Evolutionary conservation across 106 monocot genomes (phyloP).

Genomic region (Dendrobium catenatum): DNA sequence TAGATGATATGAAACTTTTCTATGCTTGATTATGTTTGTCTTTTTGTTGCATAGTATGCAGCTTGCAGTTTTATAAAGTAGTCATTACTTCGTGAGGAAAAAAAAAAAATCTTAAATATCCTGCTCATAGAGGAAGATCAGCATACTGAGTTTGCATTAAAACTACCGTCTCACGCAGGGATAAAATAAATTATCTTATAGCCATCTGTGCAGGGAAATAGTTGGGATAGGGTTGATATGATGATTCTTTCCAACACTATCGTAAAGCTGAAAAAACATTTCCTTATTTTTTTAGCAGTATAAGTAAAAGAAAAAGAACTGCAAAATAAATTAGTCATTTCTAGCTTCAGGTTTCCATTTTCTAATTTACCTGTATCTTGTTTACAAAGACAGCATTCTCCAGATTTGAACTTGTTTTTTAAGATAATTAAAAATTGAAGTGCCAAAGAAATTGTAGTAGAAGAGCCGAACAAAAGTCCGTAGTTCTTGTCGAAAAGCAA

Average conservation of each 20-base stretch:
- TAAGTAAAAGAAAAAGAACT: background rate
- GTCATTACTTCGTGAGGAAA: background rate
- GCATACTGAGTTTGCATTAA: background rate
- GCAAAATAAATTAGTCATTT: background rate
- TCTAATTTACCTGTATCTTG: background rate
- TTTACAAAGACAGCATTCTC: background rate
- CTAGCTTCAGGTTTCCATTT: background rate
- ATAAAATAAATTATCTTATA: background rate
- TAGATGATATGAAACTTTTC: background rate
- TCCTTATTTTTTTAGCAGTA: background rate
- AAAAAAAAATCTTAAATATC: background rate
- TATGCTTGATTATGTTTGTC: background rate
- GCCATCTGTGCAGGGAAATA: background rate
- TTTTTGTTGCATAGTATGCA: background rate
- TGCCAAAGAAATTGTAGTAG: background rate
- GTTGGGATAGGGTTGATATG: background rate
- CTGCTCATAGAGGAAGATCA: background rate
- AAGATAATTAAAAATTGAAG: background rate
- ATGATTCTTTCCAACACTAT: background rate
- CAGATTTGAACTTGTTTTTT: background rate
- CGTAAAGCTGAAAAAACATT: background rate
- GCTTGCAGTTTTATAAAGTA: background rate
- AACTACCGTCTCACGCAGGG: background rate
- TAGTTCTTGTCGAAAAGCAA: background rate
- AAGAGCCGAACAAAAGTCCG: background rate